Evolutionary conservation across 495 filamentous ascomycete genomes (phyloP), one percentile per base, ranked within the genome.

Genomic region (Cercophora scortea): DNA sequence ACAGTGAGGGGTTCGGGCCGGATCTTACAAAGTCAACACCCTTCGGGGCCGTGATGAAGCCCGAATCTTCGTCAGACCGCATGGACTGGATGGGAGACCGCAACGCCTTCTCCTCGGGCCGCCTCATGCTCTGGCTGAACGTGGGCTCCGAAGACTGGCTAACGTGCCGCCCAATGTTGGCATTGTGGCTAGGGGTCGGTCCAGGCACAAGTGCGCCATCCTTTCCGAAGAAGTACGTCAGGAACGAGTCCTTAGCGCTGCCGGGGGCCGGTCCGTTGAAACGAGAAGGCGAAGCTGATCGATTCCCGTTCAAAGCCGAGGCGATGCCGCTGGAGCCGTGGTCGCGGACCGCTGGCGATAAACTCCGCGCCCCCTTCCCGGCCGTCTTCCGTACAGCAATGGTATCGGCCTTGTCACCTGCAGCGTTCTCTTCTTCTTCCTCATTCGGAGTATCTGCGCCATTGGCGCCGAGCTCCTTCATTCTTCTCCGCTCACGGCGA

Each of bases 151-250:
- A 73, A 17, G 78, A 76, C 61, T 89, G 83, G 66, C 80, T 86
- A 18, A 86, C 82, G 56, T 91, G 87, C 54, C 88, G 75, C 42
- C 66, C 71, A 18, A 75, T 55, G 48, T 74, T 53, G 62, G 75
- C 56, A 65, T 75, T 61, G 59, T 66, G 61, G 9, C 50, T 58
- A 44, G 71, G 59, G 25, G 62, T 56, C 13, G 61, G 56, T 1
- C 73, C 69, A 4, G 67, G 58, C 44, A 79, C 78, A 40, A 78
- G 60, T 4, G 75, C 71, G 11, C 88, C 89, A 56, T 97, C 92
- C 58, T 97, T 96, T 47, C 93, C 90, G 61, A 98, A 98, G 73
- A 98, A 98, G 65, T 97, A 98, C 66, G 91, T 96, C 49, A 98
- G 68, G 73, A 98, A 98, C 0, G 90, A 92, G 71, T 97, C 94